phyloP scores from a whole-genome alignment of 768 basidiomycete genomes.

The Clitopilus hobsonii region DNA sequence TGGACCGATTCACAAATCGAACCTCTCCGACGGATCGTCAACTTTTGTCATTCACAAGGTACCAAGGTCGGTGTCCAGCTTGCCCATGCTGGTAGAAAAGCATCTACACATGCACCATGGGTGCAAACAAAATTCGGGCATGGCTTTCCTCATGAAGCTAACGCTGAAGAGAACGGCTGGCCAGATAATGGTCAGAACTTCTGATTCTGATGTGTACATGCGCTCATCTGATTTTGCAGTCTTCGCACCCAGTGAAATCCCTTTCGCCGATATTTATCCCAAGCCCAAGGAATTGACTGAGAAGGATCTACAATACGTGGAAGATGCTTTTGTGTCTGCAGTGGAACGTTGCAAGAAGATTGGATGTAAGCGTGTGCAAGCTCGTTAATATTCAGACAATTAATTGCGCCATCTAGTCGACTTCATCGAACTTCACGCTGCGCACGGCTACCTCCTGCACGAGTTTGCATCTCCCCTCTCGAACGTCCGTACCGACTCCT shows the following conservation, averaged over 20 bases:
- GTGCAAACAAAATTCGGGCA: constrained; percentile 34
- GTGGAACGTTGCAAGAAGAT: constrained; percentile 49
- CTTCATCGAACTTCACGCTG: constrained; percentile 69
- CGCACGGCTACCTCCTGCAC: constrained; percentile 68
- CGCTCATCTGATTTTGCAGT: constrained; percentile 33
- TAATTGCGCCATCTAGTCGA: constrained; percentile 39
- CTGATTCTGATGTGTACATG: too few species aligned
- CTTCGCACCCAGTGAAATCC: constrained; percentile 52
- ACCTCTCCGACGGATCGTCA: constrained; percentile 63
- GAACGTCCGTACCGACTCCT: constrained; percentile 65
- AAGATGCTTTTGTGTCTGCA: constrained; percentile 56
- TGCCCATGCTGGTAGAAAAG: constrained; percentile 70
- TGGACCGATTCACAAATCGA: constrained; percentile 77
- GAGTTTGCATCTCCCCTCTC: constrained; percentile 71
- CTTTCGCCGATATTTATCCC: constrained; percentile 49
- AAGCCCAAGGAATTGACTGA: constrained; percentile 56
- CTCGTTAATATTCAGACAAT: neutral
- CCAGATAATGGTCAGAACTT: constrained; percentile 45
- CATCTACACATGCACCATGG: constrained; percentile 69
- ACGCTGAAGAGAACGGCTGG: constrained; percentile 63
- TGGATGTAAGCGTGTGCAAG: constrained; percentile 45
- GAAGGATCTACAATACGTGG: constrained; percentile 49
- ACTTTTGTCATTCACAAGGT: constrained; percentile 69
- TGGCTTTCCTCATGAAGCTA: constrained; percentile 29
- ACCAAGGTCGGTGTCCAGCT: constrained; percentile 76